A percentile compares a stretch with the other conserved stretches of the same genome.
These are phyloP conservation scores for Mikania micrantha DNA, from an alignment of 129 eudicot species.

Conservation along the genomic window DNA sequence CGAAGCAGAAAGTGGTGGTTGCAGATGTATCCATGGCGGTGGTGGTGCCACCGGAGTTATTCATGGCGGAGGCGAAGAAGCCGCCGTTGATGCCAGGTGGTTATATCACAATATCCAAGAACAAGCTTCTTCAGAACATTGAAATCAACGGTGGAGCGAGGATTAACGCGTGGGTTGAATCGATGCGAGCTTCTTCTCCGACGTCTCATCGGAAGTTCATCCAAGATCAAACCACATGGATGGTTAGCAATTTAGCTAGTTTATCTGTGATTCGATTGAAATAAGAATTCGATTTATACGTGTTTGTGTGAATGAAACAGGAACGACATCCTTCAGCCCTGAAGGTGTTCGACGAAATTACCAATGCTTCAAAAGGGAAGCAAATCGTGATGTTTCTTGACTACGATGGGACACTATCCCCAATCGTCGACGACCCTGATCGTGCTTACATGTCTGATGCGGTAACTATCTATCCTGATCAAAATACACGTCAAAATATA, in stretches of 20 bases:
- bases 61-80: constrained; percentile 48
- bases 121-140: constrained; percentile 58
- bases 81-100: constrained; percentile 63
- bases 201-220: constrained; percentile 48
- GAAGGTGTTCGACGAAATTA: constrained; percentile 75
- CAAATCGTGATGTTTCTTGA: constrained; percentile 90
- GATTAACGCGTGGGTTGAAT: constrained; percentile 81
- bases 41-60: constrained; percentile 36
- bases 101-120: constrained; percentile 48
- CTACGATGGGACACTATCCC: constrained; percentile 94
- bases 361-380: constrained; percentile 80
- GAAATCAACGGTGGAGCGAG: constrained; percentile 53
- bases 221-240: constrained; percentile 52
- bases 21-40: constrained; percentile 39
- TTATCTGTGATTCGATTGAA: not conserved
- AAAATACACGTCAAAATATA: not conserved
- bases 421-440: constrained; percentile 92
- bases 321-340: constrained; percentile 79
- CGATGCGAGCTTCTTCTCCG: constrained; percentile 97
- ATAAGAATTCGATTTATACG: no score
- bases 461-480: constrained; percentile 30
- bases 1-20: constrained; percentile 64
- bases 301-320: constrained; percentile 40
- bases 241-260: constrained; percentile 22
- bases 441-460: constrained; percentile 90